A percentile compares a stretch with the other conserved stretches of the same genome.
phyloP scores from a whole-genome alignment of 1,284 basidiomycete species.

The Phylloboletellus chloephorus region DNA sequence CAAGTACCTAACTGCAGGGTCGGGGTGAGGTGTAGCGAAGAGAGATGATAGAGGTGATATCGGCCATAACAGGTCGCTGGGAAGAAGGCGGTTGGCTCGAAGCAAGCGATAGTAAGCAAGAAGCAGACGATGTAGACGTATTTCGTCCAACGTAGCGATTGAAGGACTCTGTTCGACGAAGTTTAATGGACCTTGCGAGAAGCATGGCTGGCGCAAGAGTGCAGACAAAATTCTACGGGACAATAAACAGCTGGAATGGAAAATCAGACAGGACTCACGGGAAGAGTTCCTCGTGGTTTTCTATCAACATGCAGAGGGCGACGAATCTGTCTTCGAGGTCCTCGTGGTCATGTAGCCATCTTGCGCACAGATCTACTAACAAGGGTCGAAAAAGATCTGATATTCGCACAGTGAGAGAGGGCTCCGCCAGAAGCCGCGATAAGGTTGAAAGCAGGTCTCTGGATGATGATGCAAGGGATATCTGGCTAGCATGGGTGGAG shows the following conservation, averaged over 20 bases:
- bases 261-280: constrained; percentile 48
- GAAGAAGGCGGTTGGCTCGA: constrained; percentile 64
- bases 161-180: constrained; percentile 35
- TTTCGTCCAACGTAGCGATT: constrained; percentile 34
- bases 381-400: constrained; percentile 62
- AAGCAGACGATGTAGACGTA: constrained; percentile 59
- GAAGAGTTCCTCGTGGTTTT: constrained; percentile 69
- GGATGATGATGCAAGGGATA: constrained; percentile 36
- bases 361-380: constrained; percentile 63
- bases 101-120: constrained; percentile 80
- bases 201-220: constrained; percentile 42
- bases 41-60: constrained; percentile 52
- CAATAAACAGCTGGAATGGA: constrained; percentile 1
- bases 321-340: constrained; percentile 50
- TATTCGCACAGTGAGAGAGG: constrained; percentile 52
- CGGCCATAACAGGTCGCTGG: constrained; percentile 61
- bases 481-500: constrained; percentile 32
- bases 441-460: constrained; percentile 40
- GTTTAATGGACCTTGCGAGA: constrained; percentile 52
- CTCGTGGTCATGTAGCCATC: constrained; percentile 55
- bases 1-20: constrained; percentile 61
- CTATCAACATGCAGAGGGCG: constrained; percentile 57
- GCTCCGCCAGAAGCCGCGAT: constrained; percentile 46
- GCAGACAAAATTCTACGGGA: constrained; percentile 44
- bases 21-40: constrained; percentile 52